phyloP scores from a whole-genome alignment of 345 rosid species.

The Eucalyptus tenuipes region DNA sequence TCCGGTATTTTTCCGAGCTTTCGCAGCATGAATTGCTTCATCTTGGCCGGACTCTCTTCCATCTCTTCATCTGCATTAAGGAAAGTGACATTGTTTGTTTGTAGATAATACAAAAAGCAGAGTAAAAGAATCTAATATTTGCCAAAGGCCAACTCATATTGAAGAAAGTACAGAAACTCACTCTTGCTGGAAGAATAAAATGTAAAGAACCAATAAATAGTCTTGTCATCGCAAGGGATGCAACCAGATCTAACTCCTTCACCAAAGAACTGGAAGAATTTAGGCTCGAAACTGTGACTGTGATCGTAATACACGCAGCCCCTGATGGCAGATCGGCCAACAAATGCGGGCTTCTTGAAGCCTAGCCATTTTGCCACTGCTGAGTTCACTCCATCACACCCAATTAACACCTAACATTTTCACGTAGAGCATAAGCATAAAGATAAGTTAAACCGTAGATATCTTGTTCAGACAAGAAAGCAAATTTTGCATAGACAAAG shows the following conservation, averaged over 20 bases:
- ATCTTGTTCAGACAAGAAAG: background rate
- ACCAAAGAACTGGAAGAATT: conserved; percentile 15
- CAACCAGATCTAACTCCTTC: conserved; percentile 36
- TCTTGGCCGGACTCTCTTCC: conserved; percentile 12
- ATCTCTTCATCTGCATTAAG: conserved; percentile 1
- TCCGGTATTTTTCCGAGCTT: conserved; percentile 20
- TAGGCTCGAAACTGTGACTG: conserved; percentile 29
- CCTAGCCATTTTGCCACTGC: conserved; percentile 60
- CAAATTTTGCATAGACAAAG: background rate
- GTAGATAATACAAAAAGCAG: background rate
- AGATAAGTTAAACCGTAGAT: background rate
- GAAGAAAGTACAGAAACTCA: background rate
- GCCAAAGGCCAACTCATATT: too few species aligned
- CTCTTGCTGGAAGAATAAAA: conserved; percentile 11
- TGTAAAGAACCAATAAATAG: conserved; percentile 4
- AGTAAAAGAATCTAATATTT: background rate
- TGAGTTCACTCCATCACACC: conserved; percentile 69
- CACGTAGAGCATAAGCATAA: background rate
- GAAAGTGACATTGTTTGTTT: background rate
- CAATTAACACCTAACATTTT: conserved; percentile 39
- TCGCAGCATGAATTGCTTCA: conserved; percentile 32
- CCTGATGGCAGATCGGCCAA: conserved; percentile 28
- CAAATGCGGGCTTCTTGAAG: conserved; percentile 28
- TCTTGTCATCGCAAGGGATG: conserved; percentile 30
- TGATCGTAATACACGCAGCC: conserved; percentile 22